Conservation (phyloP, 2,329 filamentous ascomycete genomes). For the Delphinella strobiligena region DNA sequence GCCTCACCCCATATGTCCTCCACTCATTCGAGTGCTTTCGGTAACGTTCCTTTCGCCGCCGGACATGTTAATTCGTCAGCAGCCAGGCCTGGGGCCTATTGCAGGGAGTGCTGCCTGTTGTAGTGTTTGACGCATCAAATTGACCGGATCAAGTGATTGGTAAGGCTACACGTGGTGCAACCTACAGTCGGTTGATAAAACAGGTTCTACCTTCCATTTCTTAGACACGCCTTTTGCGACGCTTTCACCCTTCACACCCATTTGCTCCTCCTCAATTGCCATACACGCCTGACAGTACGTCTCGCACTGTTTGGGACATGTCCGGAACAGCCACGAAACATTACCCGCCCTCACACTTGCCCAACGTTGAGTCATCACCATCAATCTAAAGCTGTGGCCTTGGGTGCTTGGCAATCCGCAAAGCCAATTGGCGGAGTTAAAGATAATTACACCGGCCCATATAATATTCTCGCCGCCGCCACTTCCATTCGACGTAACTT, state of each 20-base stretch:
- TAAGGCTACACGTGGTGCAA: not conserved
- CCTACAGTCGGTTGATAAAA: not conserved
- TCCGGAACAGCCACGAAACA: too few relatives aligned
- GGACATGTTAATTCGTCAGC: conserved; percentile 6
- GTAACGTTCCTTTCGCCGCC: conserved; percentile 8
- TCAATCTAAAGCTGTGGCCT: not conserved
- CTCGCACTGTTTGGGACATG: too few relatives aligned
- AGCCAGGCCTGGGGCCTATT: conserved; percentile 1
- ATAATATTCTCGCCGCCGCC: not conserved
- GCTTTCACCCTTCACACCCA: not conserved
- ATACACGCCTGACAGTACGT: too few relatives aligned
- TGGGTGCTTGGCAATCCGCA: not conserved
- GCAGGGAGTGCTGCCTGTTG: conserved; percentile 7
- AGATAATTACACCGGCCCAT: not conserved
- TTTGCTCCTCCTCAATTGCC: too few relatives aligned
- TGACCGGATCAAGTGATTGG: not conserved
- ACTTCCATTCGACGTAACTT: not conserved
- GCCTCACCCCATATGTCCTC: conserved; percentile 2
- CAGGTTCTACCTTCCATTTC: not conserved
- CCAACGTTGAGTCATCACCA: not conserved
- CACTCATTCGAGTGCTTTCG: conserved; percentile 7
- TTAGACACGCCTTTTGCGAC: not conserved
- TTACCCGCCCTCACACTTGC: too few relatives aligned
- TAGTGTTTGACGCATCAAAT: not conserved
- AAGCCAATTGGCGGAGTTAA: not conserved